phyloP scores from a whole-genome alignment of 257 asterid genomes.

The Euphrasia confusa region DNA sequence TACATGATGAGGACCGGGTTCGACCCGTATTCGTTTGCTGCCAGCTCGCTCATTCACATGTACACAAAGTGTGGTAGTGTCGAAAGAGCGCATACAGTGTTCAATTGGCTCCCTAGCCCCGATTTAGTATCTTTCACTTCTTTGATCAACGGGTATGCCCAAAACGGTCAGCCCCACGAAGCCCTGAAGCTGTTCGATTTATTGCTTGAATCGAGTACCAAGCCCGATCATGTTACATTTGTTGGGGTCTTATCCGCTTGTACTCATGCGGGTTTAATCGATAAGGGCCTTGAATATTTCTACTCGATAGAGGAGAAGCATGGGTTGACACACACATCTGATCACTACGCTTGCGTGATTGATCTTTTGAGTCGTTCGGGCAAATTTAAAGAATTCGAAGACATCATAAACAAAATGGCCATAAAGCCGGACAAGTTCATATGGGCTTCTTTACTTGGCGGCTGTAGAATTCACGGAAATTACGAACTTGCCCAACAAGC shows the following conservation, averaged over 20 bases:
- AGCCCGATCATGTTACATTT: slow-evolving; percentile 63
- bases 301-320: slow-evolving; percentile 50
- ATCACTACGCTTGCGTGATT: slow-evolving; percentile 67
- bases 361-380: slow-evolving; percentile 74
- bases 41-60: slow-evolving; percentile 76
- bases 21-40: slow-evolving; percentile 59
- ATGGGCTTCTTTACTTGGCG: slow-evolving; percentile 77
- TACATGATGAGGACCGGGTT: slow-evolving; percentile 54
- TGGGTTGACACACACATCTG: slow-evolving; percentile 43
- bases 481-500: slow-evolving; percentile 52
- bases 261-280: slow-evolving; percentile 68
- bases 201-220: slow-evolving; percentile 41
- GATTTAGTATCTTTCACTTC: slow-evolving; percentile 76
- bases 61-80: slow-evolving; percentile 65
- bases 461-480: slow-evolving; percentile 71
- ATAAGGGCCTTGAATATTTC: slow-evolving; percentile 62
- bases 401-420: slow-evolving; percentile 48
- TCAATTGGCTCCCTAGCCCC: slow-evolving; percentile 43
- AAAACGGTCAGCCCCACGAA: slow-evolving; percentile 54
- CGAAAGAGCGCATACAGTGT: slow-evolving; percentile 48
- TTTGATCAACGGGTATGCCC: slow-evolving; percentile 70
- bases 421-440: slow-evolving; percentile 55
- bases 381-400: slow-evolving; percentile 62
- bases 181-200: slow-evolving; percentile 51
- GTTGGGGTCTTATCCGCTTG: slow-evolving; percentile 76